Conservation (phyloP, 2,329 filamentous ascomycete genomes). For the Alternaria sp. region DNA sequence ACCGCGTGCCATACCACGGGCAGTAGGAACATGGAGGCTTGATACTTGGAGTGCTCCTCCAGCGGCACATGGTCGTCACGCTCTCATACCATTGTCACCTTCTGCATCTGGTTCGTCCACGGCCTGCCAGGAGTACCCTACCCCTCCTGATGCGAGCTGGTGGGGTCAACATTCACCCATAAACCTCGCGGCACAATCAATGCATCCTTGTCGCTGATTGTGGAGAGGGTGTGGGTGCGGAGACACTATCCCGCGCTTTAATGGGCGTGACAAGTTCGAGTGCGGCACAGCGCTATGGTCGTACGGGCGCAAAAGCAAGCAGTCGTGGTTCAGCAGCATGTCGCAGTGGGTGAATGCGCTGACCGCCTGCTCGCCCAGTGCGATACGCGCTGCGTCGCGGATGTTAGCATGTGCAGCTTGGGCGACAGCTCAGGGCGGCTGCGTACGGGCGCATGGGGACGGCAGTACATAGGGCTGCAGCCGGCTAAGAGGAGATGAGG, state of each 20-base stretch:
- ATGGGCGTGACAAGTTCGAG: conserved; percentile 7
- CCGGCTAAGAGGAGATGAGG: conserved; percentile 17
- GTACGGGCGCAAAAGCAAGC: conserved; percentile 17
- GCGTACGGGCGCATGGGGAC: conserved; percentile 17
- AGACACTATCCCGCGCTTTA: conserved; percentile 29
- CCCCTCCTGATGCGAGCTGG: conserved; percentile 29
- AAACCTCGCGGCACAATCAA: conserved; percentile 28
- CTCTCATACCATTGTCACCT: conserved; percentile 35
- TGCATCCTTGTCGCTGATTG: conserved; percentile 22
- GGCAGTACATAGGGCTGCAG: conserved; percentile 34
- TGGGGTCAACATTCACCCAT: conserved; percentile 28
- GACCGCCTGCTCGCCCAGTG: conserved; percentile 6
- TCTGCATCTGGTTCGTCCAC: conserved; percentile 29
- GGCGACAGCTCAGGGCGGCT: conserved; percentile 11
- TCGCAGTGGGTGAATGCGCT: conserved; percentile 3
- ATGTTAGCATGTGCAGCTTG: conserved; percentile 16
- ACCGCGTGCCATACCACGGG: background rate
- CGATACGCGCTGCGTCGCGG: conserved; percentile 20
- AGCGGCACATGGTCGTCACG: conserved; percentile 18
- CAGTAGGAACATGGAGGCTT: conserved; percentile 3
- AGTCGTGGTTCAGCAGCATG: background rate
- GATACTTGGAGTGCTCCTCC: conserved; percentile 12
- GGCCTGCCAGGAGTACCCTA: conserved; percentile 17
- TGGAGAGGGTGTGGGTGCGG: conserved; percentile 32
- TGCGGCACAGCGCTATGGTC: conserved; percentile 10